Evolutionary conservation across 345 rosid species (phyloP).

Genomic region (Hibiscus tridactylites): DNA sequence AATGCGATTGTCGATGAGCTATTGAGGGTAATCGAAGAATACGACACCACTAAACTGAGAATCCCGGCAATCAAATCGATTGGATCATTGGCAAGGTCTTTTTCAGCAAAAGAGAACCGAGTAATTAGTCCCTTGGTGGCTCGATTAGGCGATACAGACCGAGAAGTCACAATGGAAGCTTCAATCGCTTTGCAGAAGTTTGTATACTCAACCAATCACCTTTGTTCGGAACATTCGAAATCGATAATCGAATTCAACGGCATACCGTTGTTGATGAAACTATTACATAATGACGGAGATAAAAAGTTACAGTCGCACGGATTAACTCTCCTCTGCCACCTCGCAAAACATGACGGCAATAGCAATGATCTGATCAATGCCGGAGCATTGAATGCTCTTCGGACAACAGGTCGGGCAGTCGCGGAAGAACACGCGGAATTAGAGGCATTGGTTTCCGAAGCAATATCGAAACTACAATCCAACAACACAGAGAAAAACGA

Average conservation of each 20-base stretch:
- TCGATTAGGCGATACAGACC: constrained; percentile 35
- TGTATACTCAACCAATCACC: constrained; percentile 41
- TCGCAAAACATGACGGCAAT: constrained; percentile 47
- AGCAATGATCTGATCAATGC: constrained; percentile 48
- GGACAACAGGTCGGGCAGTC: constrained; percentile 45
- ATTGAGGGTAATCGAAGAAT: neutral
- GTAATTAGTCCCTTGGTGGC: constrained; percentile 49
- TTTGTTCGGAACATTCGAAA: constrained; percentile 43
- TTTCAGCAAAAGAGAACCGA: constrained; percentile 66
- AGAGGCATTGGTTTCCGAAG: constrained; percentile 46
- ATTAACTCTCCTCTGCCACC: constrained; percentile 14
- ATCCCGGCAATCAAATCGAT: constrained; percentile 58
- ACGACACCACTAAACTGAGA: neutral
- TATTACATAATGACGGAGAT: constrained; percentile 31
- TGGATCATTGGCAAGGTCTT: constrained; percentile 77
- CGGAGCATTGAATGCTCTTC: constrained; percentile 58
- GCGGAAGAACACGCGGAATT: constrained; percentile 45
- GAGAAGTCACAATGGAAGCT: constrained; percentile 57
- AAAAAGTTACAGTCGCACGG: constrained; percentile 25
- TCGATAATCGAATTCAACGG: constrained; percentile 16
- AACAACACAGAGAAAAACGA: neutral
- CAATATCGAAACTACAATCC: constrained; percentile 34
- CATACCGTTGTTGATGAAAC: constrained; percentile 43
- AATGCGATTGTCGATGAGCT: constrained; percentile 20
- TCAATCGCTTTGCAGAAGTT: constrained; percentile 67